Percentiles rank a stretch among this genome's conserved stretches.
phyloP scores from a whole-genome alignment of 306 rosid genomes.

The Malus domestica region DNA sequence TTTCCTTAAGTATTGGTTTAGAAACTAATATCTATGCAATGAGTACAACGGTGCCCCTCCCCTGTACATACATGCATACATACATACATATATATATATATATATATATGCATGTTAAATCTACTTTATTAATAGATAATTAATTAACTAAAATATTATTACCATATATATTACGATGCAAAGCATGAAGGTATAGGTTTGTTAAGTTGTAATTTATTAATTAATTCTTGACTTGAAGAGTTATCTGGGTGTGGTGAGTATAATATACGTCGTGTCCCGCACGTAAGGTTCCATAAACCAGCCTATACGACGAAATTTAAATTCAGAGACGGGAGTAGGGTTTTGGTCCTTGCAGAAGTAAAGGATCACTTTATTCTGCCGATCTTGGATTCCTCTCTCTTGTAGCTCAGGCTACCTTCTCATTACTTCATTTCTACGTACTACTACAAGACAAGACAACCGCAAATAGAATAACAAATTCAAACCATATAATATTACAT shows the following conservation, averaged over 20 bases:
- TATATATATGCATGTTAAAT: not conserved
- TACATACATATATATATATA: not conserved
- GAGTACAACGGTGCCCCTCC: not conserved
- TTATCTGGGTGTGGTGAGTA: not conserved
- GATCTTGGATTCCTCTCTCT: not conserved
- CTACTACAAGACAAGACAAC: not conserved
- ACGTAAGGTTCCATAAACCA: not conserved
- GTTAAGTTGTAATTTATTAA: not conserved
- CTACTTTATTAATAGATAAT: not conserved
- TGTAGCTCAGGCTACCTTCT: not conserved
- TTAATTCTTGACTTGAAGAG: not conserved
- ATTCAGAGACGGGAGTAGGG: not conserved
- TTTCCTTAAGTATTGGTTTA: not conserved
- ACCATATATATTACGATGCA: not conserved
- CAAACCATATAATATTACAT: not conserved
- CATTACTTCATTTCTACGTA: not conserved
- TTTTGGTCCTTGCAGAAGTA: not conserved
- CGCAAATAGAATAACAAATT: not conserved
- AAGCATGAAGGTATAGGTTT: not conserved
- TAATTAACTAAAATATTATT: not conserved
- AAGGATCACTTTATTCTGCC: not conserved
- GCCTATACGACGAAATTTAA: not conserved
- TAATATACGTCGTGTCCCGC: not conserved
- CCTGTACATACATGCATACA: not conserved
- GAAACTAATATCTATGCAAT: not conserved